Base-by-base conservation (phyloP, 495 filamentous ascomycete species). In the Cudoniella acicularis region DNA sequence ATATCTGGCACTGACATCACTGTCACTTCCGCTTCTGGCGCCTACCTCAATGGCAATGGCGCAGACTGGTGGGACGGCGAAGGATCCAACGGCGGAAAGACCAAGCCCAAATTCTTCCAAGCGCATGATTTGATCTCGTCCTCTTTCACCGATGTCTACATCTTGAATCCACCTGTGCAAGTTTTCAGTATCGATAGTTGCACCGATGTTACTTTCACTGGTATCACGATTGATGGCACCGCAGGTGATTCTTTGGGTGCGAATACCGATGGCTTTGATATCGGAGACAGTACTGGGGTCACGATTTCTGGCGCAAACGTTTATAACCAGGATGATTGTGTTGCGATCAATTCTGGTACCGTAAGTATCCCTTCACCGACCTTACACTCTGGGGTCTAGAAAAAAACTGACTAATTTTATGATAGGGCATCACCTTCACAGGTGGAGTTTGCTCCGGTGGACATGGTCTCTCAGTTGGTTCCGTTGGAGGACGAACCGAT, bases 251-350 rank as follows among this genome's bases (percentile, higher is more conserved):
- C 57, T 8, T 61, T 70, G 11, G 84, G 77, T 40, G 79, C 84
- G 57, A 88, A 87, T 71, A 87, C 85, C 8, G 84, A 87, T 64
- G 84, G 73, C 11, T 88, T 88, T 65, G 85, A 87, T 60, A 73
- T 88, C 57, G 76, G 81, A 6, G 17, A 8, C 22, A 48, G 36
- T 3, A 75, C 68, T 42, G 71, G 74, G 10, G 72, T 87, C 18
- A 79, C 73, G 26, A 85, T 87, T 64, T 69, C 69, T 24, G 74
- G 75, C 17, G 80, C 80, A 3, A 80, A 65, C 21, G 77, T 87
- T 2, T 74, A 79, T 58, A 86, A 86, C 67, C 84, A 87, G 70
- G 83, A 86, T 54, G 83, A 85, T 67, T 87, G 83, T 57, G 64
- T 86, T 10, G 83, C 82, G 20, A 67, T 87, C 63, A 86, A 83